Percentiles rank a stretch among this genome's conserved stretches.
These are phyloP conservation scores for Vigna angularis DNA, from an alignment of 306 rosid genomes.

Conservation along the genomic window DNA sequence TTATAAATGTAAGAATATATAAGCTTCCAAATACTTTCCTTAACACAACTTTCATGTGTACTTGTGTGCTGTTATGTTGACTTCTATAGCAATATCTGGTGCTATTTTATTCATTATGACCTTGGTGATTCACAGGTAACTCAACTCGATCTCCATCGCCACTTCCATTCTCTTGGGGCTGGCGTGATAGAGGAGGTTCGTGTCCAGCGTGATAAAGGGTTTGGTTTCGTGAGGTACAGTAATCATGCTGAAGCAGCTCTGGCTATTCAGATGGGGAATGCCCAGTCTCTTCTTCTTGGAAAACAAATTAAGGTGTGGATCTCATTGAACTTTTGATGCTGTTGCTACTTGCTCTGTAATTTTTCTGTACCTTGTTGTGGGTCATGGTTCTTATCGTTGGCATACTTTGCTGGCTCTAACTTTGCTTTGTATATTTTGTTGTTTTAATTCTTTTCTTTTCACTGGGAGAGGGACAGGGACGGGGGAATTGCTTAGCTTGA, in stretches of 20 bases:
- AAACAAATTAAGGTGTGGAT: conserved; percentile 81
- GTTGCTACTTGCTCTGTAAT: not conserved
- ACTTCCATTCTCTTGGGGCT: conserved; percentile 89
- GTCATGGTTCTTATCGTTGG: not conserved
- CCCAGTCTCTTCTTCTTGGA: conserved; percentile 75
- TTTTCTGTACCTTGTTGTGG: not conserved
- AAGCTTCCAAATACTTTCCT: not conserved
- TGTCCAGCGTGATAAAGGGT: conserved; percentile 95
- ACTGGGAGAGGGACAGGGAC: not conserved
- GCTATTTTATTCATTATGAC: conserved; percentile 14
- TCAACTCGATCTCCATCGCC: conserved; percentile 93
- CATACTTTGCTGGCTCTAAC: not conserved
- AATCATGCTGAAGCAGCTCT: conserved; percentile 91
- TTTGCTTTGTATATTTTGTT: not conserved
- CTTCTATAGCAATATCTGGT: conserved; percentile 19
- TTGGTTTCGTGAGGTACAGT: conserved; percentile 94
- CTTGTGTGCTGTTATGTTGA: conserved; percentile 13
- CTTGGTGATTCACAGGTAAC: conserved; percentile 59
- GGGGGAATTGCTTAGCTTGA: not conserved
- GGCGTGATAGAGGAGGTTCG: conserved; percentile 97
- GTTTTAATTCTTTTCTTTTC: not conserved
- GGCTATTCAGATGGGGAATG: conserved; percentile 94
- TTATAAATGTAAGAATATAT: conserved; percentile 2
- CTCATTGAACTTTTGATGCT: not conserved
- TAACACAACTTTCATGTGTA: not conserved